Conservation (phyloP, 495 filamentous ascomycete genomes). For the Aspergillus heteromorphus region DNA sequence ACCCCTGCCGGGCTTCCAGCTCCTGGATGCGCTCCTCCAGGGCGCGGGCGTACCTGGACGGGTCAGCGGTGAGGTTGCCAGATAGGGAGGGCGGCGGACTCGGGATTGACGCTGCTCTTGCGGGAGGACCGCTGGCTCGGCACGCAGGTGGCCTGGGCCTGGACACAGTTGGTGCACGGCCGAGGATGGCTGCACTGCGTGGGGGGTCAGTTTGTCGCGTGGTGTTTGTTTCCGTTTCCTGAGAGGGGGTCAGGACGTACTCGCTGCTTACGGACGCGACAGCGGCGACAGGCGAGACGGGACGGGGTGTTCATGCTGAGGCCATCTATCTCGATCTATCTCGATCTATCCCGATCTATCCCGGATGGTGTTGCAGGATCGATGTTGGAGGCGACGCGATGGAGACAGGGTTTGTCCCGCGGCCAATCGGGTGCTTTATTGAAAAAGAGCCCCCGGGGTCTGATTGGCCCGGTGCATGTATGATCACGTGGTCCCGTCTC, state of each 20-base stretch:
- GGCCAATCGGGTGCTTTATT: no score
- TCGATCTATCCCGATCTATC: no score
- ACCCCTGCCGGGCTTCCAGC: constrained; percentile 1
- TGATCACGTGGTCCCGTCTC: no score
- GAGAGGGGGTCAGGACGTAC: background rate
- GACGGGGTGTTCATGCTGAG: no score
- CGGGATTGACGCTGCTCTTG: background rate
- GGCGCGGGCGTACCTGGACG: background rate
- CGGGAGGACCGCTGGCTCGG: background rate
- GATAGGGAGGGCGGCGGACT: background rate
- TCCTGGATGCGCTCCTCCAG: background rate
- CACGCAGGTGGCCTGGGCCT: background rate
- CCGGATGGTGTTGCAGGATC: no score
- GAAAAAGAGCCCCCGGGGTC: no score
- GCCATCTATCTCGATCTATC: no score
- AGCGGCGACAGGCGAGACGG: background rate
- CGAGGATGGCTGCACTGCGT: background rate
- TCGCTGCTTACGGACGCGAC: constrained; percentile 3
- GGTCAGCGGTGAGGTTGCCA: background rate
- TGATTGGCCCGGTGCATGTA: no score
- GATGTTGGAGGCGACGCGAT: no score
- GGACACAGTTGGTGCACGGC: background rate
- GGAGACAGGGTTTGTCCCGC: no score
- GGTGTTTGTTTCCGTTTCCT: no score
- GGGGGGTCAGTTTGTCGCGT: no score